A percentile compares a stretch with the other conserved stretches of the same genome.
These are phyloP conservation scores for Serendipita indica DNA, from an alignment of 768 basidiomycete genomes.

Conservation along the genomic window DNA sequence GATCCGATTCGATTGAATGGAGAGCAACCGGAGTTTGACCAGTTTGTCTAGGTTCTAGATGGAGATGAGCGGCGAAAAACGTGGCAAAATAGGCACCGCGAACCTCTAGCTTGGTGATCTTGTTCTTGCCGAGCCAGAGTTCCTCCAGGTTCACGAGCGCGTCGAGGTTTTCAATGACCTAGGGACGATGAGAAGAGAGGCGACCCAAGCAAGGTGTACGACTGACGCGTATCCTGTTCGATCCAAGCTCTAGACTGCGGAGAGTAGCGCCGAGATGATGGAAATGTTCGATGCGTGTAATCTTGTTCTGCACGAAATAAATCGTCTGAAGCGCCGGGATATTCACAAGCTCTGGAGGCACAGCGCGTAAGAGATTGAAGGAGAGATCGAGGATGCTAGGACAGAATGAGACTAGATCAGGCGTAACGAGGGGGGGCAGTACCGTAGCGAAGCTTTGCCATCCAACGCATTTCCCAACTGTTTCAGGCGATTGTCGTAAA, in stretches of 20 bases:
- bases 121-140: slow-evolving; percentile 97
- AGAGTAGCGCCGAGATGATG: slow-evolving; percentile 39
- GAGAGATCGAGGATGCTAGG: slow-evolving; percentile 76
- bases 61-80: slow-evolving; percentile 1
- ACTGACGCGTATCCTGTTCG: slow-evolving; percentile 78
- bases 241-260: slow-evolving; percentile 80
- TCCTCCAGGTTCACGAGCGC: slow-evolving; percentile 72
- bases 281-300: slow-evolving; percentile 60
- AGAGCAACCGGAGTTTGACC: slow-evolving; percentile 65
- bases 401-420: neutral
- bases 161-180: slow-evolving; percentile 84
- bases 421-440: slow-evolving; percentile 19
- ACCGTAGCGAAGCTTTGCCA: slow-evolving; percentile 41
- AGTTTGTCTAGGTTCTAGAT: slow-evolving; percentile 53
- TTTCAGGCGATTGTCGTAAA: slow-evolving; percentile 94
- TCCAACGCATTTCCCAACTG: slow-evolving; percentile 50
- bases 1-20: slow-evolving; percentile 87
- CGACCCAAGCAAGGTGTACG: neutral
- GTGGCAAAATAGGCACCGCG: neutral
- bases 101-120: slow-evolving; percentile 78
- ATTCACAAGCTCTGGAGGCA: slow-evolving; percentile 47
- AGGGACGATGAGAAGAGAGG: neutral
- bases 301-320: slow-evolving; percentile 95
- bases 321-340: slow-evolving; percentile 55
- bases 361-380: slow-evolving; percentile 71